phyloP scores from a whole-genome alignment of 1,139 yeast genomes.

The Lodderomyces beijingensis region DNA sequence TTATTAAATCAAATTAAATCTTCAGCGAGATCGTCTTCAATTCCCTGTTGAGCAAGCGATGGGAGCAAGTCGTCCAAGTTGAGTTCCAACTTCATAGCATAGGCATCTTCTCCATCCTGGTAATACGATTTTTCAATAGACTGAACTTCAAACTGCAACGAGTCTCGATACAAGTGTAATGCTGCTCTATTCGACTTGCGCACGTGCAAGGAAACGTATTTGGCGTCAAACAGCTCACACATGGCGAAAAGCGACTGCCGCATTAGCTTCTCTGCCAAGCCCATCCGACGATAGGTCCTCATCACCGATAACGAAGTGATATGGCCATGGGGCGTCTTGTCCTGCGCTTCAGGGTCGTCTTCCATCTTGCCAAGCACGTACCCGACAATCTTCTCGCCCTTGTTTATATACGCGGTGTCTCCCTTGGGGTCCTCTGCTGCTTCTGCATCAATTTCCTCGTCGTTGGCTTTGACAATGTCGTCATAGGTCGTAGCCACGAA shows the following conservation, averaged over 20 bases:
- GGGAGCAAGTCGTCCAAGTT: conserved; percentile 59
- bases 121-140: conserved; percentile 83
- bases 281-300: conserved; percentile 94
- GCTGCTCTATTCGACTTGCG: conserved; percentile 94
- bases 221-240: conserved; percentile 77
- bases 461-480: conserved; percentile 24
- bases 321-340: conserved; percentile 84
- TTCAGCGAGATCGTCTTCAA: conserved; percentile 47
- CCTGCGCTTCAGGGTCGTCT: conserved; percentile 78
- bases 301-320: conserved; percentile 90
- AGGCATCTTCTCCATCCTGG: conserved; percentile 99
- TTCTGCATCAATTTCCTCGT: conserved; percentile 21
- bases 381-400: conserved; percentile 82
- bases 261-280: conserved; percentile 91
- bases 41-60: conserved; percentile 40
- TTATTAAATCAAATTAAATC: conserved; percentile 22
- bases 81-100: conserved; percentile 78
- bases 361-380: conserved; percentile 96
- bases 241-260: conserved; percentile 75
- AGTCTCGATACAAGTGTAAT: conserved; percentile 82
- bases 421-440: conserved; percentile 29
- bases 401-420: conserved; percentile 53
- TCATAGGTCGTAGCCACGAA: conserved; percentile 78
- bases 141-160: conserved; percentile 75
- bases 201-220: conserved; percentile 88